Conservation (phyloP, 495 filamentous ascomycete genomes). For the Talaromyces borbonicus region DNA sequence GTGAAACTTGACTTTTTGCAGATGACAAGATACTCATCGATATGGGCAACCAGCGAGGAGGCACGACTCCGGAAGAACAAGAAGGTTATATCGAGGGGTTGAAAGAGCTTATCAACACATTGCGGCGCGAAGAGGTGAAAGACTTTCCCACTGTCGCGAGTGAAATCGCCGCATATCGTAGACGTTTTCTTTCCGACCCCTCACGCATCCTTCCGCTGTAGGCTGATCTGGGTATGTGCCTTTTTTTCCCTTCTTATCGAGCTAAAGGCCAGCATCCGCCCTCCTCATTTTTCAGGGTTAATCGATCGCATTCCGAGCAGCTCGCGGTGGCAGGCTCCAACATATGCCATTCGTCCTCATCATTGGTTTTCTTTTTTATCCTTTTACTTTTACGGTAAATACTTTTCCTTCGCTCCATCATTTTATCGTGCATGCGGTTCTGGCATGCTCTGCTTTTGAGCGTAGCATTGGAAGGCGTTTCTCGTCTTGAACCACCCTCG, state of each 20-base stretch:
- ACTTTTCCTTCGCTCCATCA: not conserved
- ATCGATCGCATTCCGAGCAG: not conserved
- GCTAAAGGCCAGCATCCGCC: not conserved
- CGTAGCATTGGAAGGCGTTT: slow-evolving; percentile 7
- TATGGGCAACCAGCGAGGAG: slow-evolving; percentile 63
- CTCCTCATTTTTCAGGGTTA: not conserved
- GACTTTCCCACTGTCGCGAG: slow-evolving; percentile 73
- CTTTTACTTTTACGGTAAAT: not conserved
- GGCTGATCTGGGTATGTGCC: slow-evolving; percentile 11
- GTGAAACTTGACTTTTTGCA: slow-evolving; percentile 42
- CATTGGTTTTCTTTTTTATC: not conserved
- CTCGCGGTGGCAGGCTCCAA: not conserved
- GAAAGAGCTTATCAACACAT: slow-evolving; percentile 60
- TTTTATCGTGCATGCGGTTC: slow-evolving; percentile 2
- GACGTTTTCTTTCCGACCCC: slow-evolving; percentile 51
- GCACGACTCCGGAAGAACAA: slow-evolving; percentile 58
- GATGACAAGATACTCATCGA: slow-evolving; percentile 82
- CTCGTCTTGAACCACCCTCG: not conserved
- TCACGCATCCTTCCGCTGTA: slow-evolving; percentile 39
- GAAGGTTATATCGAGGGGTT: slow-evolving; percentile 66
- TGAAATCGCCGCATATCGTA: slow-evolving; percentile 76
- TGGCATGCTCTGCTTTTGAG: slow-evolving; percentile 6
- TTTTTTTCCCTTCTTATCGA: not conserved
- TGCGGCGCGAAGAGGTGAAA: slow-evolving; percentile 63
- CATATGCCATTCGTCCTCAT: not conserved